Evolutionary conservation across 108 stramenopile genomes (phyloP).

Genomic region (Conticribra weissflogii): DNA sequence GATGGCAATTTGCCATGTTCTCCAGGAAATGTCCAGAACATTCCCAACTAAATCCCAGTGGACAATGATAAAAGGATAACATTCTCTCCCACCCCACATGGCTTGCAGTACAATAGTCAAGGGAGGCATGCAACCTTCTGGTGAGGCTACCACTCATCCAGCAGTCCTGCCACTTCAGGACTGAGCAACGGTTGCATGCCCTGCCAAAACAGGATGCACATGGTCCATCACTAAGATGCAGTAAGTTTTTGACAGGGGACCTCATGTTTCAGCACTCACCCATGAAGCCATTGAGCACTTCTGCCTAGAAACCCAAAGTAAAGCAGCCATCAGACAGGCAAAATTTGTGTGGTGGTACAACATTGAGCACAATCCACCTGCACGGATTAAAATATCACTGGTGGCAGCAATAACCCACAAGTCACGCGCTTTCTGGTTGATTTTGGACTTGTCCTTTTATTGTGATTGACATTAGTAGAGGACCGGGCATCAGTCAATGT

Average conservation of each 20-base stretch:
- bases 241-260: conserved; percentile 1
- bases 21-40: too few relatives aligned
- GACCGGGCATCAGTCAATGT: background rate
- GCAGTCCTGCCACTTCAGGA: too few relatives aligned
- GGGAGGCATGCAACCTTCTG: too few relatives aligned
- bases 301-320: conserved; percentile 50
- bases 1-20: too few relatives aligned
- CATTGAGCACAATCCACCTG: conserved; percentile 1
- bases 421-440: background rate
- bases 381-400: conserved; percentile 1
- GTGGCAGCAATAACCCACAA: conserved; percentile 9
- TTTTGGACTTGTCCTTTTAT: background rate
- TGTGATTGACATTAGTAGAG: background rate
- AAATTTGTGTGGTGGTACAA: background rate
- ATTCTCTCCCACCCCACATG: too few relatives aligned
- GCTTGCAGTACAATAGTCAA: too few relatives aligned
- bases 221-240: conserved; percentile 5
- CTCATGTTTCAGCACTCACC: conserved; percentile 4
- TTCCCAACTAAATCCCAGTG: too few relatives aligned
- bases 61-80: too few relatives aligned
- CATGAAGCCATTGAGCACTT: conserved; percentile 25
- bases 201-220: background rate
- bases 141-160: too few relatives aligned
- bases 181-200: too few relatives aligned
- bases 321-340: conserved; percentile 23